Evolutionary conservation across 257 asterid genomes (phyloP), one percentile per base, ranked within the genome.

Genomic region (Ballota nigra): DNA sequence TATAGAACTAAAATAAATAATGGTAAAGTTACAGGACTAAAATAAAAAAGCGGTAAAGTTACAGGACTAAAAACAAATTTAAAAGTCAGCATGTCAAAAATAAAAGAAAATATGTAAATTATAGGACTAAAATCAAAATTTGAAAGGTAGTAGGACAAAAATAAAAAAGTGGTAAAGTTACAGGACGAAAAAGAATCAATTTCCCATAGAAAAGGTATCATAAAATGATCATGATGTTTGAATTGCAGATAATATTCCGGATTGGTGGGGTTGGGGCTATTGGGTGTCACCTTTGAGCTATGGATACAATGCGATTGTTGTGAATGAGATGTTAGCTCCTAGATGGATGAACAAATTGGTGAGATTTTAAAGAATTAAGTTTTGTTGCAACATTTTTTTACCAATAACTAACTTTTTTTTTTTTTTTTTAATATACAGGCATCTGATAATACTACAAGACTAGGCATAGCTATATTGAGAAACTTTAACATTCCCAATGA

Each of bases 221-320:
- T 10, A 0, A 20, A 18, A 29, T 45, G 47, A n/a, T 43, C 51
- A 43, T 47, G 22, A 47, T 63, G 31, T 51, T 62, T 23, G 23
- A 15, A 69, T 59, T 52, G 57, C 84, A 89, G 95, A 68, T 29
- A 64, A 83, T 62, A 85, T 87, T 36, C 96, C 96, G 0, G 85
- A 65, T 60, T 89, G 96, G 96, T 89, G 89, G 89, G 72, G 87
- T 9, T 89, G 96, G 95, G 96, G 74, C 8, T 83, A 67, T 43
- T 89, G 96, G 95, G 28, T 83, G 19, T 89, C 92, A 26, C 96
- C 96, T 11, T 63, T 89, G 71, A 76, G 71, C 73, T 87, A 87
- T 18, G 88, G 83, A 4, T 87, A 80, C 79, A 85, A 87, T 16
- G 84, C 94, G 58, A 75, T 87, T 9, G 84, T 77, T 31, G 85